Conservation (phyloP, 2,329 filamentous ascomycete genomes). For the Aureobasidium musti region DNA sequence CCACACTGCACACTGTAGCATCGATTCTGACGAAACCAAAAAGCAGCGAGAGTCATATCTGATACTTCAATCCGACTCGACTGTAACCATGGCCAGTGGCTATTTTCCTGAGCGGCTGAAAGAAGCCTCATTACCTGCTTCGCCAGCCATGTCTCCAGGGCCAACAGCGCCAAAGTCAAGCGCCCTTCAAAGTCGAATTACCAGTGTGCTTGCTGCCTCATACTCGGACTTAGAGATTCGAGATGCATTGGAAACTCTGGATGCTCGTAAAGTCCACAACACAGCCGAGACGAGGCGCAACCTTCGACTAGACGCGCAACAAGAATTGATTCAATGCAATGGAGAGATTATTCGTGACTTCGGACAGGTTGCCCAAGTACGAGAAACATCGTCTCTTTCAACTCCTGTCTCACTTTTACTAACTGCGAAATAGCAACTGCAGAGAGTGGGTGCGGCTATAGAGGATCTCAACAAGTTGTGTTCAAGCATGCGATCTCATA, state of each 20-base stretch:
- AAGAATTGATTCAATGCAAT: slow-evolving; percentile 91
- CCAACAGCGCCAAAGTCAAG: slow-evolving; percentile 49
- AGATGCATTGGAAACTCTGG: slow-evolving; percentile 77
- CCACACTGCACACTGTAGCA: background rate
- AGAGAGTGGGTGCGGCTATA: slow-evolving; percentile 77
- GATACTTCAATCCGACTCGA: background rate
- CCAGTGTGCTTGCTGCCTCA: slow-evolving; percentile 82
- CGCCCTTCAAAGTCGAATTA: slow-evolving; percentile 78
- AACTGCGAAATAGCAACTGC: slow-evolving; percentile 68
- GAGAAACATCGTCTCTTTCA: background rate
- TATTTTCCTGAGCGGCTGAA: slow-evolving; percentile 25
- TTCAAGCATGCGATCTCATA: slow-evolving; percentile 74
- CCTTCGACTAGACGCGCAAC: slow-evolving; percentile 79
- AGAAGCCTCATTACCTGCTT: slow-evolving; percentile 13
- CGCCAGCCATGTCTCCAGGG: slow-evolving; percentile 21
- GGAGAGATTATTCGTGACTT: slow-evolving; percentile 86
- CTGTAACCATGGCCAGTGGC: slow-evolving; percentile 20
- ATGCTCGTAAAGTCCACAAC: slow-evolving; percentile 70
- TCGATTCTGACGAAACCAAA: background rate
- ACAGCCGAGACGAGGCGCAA: slow-evolving; percentile 76
- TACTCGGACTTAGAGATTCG: slow-evolving; percentile 92
- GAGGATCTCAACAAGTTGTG: slow-evolving; percentile 77
- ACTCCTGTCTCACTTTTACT: background rate
- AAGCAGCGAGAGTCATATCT: background rate
- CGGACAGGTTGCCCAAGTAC: slow-evolving; percentile 80